These are phyloP conservation scores for Sanghuangporus sanghuang DNA, from an alignment of 1,284 basidiomycete species.

Conservation along the genomic window DNA sequence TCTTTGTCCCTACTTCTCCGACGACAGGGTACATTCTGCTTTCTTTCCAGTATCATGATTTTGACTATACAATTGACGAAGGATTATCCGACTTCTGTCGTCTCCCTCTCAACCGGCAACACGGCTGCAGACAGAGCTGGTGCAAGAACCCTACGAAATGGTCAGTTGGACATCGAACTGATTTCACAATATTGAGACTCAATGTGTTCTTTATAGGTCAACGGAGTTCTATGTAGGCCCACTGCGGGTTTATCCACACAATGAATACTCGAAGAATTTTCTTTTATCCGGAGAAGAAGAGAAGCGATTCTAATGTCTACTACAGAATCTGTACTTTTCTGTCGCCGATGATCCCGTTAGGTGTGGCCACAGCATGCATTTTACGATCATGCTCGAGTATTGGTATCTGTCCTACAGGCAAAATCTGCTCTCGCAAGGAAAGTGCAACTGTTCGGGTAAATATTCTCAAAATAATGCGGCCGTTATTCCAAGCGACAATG, in stretches of 20 bases:
- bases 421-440: conserved; percentile 59
- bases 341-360: conserved; percentile 34
- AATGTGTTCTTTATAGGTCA: neutral
- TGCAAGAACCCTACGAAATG: conserved; percentile 29
- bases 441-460: conserved; percentile 45
- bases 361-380: conserved; percentile 60
- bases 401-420: conserved; percentile 51
- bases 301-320: no score
- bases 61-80: conserved; percentile 20
- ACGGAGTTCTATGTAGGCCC: neutral
- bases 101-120: conserved; percentile 25
- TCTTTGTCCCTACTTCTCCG: conserved; percentile 32
- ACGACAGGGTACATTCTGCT: conserved; percentile 30
- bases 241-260: neutral
- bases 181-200: neutral
- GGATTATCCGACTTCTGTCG: conserved; percentile 31
- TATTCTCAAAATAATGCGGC: neutral
- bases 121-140: conserved; percentile 14
- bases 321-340: neutral
- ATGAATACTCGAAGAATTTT: neutral
- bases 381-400: conserved; percentile 59
- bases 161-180: conserved; percentile 20
- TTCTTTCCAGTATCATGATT: conserved; percentile 16
- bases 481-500: conserved; percentile 38
- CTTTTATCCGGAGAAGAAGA: neutral